Evolutionary conservation across 306 rosid species (phyloP).

Genomic region (Fragaria vesca): DNA sequence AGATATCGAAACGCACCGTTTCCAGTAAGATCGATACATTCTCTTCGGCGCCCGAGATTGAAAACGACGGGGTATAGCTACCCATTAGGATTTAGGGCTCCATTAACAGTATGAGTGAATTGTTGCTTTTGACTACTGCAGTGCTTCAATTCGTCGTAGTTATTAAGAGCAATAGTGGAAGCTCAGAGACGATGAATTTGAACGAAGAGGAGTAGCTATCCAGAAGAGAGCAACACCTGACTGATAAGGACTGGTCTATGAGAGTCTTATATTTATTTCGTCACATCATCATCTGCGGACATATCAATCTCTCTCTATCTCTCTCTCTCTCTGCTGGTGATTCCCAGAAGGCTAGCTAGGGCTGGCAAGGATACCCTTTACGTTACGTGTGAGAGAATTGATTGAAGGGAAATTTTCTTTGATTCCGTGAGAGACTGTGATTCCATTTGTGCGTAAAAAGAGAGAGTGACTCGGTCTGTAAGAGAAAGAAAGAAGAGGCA

Average conservation of each 20-base stretch:
- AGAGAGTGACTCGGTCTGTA: not conserved
- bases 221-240: not conserved
- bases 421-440: not conserved
- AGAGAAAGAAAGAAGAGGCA: not conserved
- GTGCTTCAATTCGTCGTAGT: not conserved
- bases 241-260: slow-evolving; percentile 8
- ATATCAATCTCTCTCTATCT: not conserved
- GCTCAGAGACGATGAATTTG: not conserved
- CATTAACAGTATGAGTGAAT: slow-evolving; percentile 5
- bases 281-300: slow-evolving; percentile 3
- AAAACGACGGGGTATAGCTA: not conserved
- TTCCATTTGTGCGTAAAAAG: not conserved
- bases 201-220: not conserved
- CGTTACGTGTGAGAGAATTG: not conserved
- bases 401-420: slow-evolving; percentile 8
- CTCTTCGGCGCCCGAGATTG: slow-evolving; percentile 9
- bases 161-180: not conserved
- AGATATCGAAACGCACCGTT: slow-evolving; percentile 2
- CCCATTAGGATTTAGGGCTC: not conserved
- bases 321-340: not conserved
- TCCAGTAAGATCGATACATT: slow-evolving; percentile 4
- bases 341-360: not conserved
- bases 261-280: not conserved
- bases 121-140: slow-evolving; percentile 12
- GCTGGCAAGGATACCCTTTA: not conserved